Evolutionary conservation across 305 asterid species (phyloP).

Genomic region (Vinca major): DNA sequence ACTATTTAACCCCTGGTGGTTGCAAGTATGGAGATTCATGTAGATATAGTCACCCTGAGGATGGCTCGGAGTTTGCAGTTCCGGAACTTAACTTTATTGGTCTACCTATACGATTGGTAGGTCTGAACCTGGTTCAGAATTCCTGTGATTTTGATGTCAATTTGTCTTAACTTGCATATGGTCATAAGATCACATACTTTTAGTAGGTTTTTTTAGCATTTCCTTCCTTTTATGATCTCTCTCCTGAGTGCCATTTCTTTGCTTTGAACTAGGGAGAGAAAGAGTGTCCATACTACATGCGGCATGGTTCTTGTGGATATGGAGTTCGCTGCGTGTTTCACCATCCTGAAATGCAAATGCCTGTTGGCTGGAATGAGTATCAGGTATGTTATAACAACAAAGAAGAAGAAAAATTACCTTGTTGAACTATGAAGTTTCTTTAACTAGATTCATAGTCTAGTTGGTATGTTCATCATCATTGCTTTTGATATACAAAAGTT

Average conservation of each 20-base stretch:
- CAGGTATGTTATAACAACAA: slow-evolving; percentile 18
- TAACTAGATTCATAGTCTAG: neutral
- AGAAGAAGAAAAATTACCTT: neutral
- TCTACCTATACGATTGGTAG: slow-evolving; percentile 32
- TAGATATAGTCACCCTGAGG: slow-evolving; percentile 26
- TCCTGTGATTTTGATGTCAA: neutral
- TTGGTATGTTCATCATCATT: neutral
- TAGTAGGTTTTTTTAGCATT: neutral
- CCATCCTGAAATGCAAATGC: slow-evolving; percentile 26
- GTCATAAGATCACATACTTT: neutral
- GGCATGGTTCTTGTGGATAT: slow-evolving; percentile 32
- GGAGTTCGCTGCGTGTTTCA: slow-evolving; percentile 29
- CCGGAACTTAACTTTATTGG: slow-evolving; percentile 28
- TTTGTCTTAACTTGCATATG: neutral
- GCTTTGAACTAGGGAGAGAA: slow-evolving; percentile 29
- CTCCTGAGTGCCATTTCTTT: neutral
- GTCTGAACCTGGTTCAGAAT: neutral
- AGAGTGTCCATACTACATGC: slow-evolving; percentile 37
- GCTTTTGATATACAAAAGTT: neutral
- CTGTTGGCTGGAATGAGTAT: slow-evolving; percentile 19
- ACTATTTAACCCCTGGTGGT: slow-evolving; percentile 27
- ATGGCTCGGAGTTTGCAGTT: slow-evolving; percentile 12
- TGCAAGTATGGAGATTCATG: slow-evolving; percentile 32
- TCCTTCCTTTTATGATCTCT: slow-evolving; percentile 3
- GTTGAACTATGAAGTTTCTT: neutral